Evolutionary conservation across 495 filamentous ascomycete species (phyloP), one percentile per base, ranked within the genome.

Genomic region (Aspergillus cristatus): DNA sequence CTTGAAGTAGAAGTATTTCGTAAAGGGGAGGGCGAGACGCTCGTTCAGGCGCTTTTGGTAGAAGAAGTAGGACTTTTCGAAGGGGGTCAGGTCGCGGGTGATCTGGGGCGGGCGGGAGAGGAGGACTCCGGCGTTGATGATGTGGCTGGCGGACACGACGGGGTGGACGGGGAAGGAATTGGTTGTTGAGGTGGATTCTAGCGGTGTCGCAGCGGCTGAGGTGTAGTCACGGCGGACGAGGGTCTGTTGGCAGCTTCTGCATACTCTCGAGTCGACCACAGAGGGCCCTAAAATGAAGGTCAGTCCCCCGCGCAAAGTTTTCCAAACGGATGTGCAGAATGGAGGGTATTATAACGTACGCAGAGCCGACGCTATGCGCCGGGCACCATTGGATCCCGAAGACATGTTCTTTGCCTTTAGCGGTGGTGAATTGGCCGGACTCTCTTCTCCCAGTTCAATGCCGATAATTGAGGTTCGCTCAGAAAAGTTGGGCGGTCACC

Each of bases 31-130:
- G 8, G 78, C 76, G 20, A 95, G 70, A 8, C 91, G 86, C 67
- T 99, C 91, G 62, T 99, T 94, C 37, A 99, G 72, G 10, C 91
- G 87, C 42, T 86, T 85, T 65, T 99, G 91, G 68, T 99, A 99
- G 58, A 97, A 85, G 69, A 80, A 91, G 67, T 75, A 96, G 35
- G 89, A 70, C 57, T 86, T 81, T 62, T 99, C 91, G 60, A 99
- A 97, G 10, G 83, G 71, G 22, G 79, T 81, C 13, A 86, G 81
- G 35, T 81, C 70, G 42, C 82, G 83, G 35, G 93, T 97, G 45
- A 99, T 70, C 34, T 87, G 64, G 7, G 91, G 91, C 5, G 93
- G 78, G 22, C 91, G 84, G 18, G 86, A 87, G 41, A 99, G 82
- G 42, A 96, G 77, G 38, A 95, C 68, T 37, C 79, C 78, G 42